Evolutionary conservation across 2,329 filamentous ascomycete genomes (phyloP), one percentile per base, ranked within the genome.

Genomic region (Xylariaceae sp.): DNA sequence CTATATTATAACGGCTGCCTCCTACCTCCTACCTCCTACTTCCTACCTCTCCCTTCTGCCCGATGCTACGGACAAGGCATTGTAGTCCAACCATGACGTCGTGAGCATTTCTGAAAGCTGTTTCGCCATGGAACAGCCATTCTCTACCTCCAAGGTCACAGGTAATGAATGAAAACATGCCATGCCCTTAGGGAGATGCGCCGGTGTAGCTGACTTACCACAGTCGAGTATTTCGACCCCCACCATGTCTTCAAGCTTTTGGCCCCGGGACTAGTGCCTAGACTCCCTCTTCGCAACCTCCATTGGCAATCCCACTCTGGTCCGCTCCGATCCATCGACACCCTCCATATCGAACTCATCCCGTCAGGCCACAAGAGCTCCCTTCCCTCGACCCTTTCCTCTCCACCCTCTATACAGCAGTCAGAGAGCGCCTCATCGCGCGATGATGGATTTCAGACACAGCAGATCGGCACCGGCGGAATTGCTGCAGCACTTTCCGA

Each of bases 261-360:
- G 43, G 88, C 89, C 10, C 86, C 90, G 2, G 87, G 93, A 55
- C 80, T 99, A 55, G 81, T 89, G 41, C 81, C 89, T 42, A 89
- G 90, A 52, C 81, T 98, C 0, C 95, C 95, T 32, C 81, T 99
- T 40, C 89, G 88, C 62, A 96, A 98, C 69, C 85, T 99, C 44
- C 91, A 98, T 70, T 99, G 95, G 95, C 96, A 98, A 73, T 96
- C 95, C 14, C 91, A 96, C 59, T 89, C 89, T 23, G 89, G 95
- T 0, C 95, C 95, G 2, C 78, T 98, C 37, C 89, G 95, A 63
- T 97, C 95, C 14, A 99, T 99, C 72, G 89, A 92, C 69, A 93
- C 91, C 12, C 84, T 99, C 41, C 91, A 97, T 69, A 85, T 98
- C 67, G 92, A 96, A 59, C 86, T 98, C 56, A 80, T 93, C n/a